Evolutionary conservation across 352 stramenopile species (phyloP), one percentile per base, ranked within the genome.

Genomic region (Blastocystis sp.): DNA sequence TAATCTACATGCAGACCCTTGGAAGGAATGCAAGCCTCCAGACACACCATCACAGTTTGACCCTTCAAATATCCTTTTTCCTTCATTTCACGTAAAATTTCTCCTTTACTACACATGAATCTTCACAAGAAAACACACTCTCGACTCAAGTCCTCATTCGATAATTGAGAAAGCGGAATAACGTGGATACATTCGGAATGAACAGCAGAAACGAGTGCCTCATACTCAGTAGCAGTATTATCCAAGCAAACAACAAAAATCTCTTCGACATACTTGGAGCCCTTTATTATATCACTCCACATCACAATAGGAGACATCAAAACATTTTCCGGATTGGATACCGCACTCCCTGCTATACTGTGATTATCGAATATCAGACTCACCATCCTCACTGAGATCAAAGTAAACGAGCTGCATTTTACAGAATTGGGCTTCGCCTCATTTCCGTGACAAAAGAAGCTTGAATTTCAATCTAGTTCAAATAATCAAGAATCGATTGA

Each of bases 341-440:
- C n/a, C 6, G 44, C 53, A 15, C 48, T 22, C 6, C 42, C 48
- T 5, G 58, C 48, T 35, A 42, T 30, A 22, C 7, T 62, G 13
- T 60, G 22, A 58, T 15, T 59, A 59, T 30, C 9, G 30, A 40
- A 48, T 35, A 40, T 27, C 44, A 42, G 7, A n/a, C 13, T 54
- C 51, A 84, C 73, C 19, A 19, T 69, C 51, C 5, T 44, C 30
- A 69, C 59, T 33, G 5, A 84, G n/a, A 84, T 84, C 73, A 13
- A 84, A 30, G 51, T 84, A 84, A n/a, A 84, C 73, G 24, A 84
- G 68, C 30, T 84, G 48, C 73, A 84, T 84, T 6, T 9, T 24
- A 30, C 33, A 76, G 56, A 62, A 62, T 15, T 62, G 19, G 56
- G 56, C 6, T 15, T 15, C 56, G 56, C 56, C 56, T 62, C 13